Conservation (phyloP, 305 asterid species). For the Ajuga reptans region DNA sequence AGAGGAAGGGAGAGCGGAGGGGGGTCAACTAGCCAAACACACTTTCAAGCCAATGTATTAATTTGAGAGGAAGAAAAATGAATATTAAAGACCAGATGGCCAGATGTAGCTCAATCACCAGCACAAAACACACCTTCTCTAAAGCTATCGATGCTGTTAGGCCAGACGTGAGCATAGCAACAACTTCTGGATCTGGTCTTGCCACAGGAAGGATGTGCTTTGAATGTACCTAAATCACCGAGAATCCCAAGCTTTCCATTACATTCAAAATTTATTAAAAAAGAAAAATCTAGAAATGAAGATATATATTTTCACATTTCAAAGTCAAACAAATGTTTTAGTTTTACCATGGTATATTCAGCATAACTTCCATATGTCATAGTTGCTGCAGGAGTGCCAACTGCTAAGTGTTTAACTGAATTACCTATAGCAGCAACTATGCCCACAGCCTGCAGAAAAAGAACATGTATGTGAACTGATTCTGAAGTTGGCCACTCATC, state of each 20-base stretch:
- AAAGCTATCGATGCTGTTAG: slow-evolving; percentile 90
- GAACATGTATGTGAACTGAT: slow-evolving; percentile 11
- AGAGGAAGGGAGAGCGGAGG: not conserved
- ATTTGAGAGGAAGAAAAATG: slow-evolving; percentile 1
- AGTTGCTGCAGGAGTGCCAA: slow-evolving; percentile 92
- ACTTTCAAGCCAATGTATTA: not conserved
- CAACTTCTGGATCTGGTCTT: slow-evolving; percentile 91
- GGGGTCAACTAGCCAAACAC: not conserved
- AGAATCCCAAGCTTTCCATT: slow-evolving; percentile 18
- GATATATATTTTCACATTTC: not conserved
- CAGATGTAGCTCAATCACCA: slow-evolving; percentile 12
- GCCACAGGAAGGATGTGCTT: slow-evolving; percentile 91
- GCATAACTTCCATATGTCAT: slow-evolving; percentile 92
- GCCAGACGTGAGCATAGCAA: slow-evolving; percentile 99
- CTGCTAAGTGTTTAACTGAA: slow-evolving; percentile 67
- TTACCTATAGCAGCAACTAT: slow-evolving; percentile 83
- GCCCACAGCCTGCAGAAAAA: slow-evolving; percentile 74
- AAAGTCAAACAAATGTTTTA: slow-evolving; percentile 23
- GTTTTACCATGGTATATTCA: slow-evolving; percentile 64
- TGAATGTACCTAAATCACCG: slow-evolving; percentile 50
- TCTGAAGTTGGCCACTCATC: not conserved
- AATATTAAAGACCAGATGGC: slow-evolving; percentile 11
- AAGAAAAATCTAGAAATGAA: not conserved
- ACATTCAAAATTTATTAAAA: not conserved
- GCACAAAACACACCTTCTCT: slow-evolving; percentile 59